These are phyloP conservation scores for Mycena galopus DNA, from an alignment of 768 basidiomycete species.

Conservation along the genomic window DNA sequence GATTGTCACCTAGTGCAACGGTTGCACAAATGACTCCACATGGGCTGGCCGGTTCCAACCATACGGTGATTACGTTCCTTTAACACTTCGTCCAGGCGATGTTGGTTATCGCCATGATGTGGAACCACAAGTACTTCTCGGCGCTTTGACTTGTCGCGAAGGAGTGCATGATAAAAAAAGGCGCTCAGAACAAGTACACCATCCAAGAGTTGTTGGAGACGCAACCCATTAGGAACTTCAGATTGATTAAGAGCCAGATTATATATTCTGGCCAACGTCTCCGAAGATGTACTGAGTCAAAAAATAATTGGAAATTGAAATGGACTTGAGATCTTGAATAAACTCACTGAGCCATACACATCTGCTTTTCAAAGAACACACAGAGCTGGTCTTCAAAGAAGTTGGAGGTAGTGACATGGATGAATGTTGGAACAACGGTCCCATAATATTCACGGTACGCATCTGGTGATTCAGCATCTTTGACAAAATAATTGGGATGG, in stretches of 20 bases:
- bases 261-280: background rate
- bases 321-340: background rate
- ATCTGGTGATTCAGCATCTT: background rate
- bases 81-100: constrained; percentile 13
- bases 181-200: constrained; percentile 2
- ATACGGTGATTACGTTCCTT: constrained; percentile 17
- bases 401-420: background rate
- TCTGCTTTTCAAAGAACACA: constrained; percentile 3
- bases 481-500: constrained; percentile 15
- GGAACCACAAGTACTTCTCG: background rate
- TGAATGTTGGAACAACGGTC: background rate
- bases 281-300: background rate
- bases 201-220: background rate
- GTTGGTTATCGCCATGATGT: background rate
- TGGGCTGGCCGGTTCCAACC: constrained; percentile 19
- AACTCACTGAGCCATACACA: constrained; percentile 7
- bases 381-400: constrained; percentile 4
- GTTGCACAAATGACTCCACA: constrained; percentile 25
- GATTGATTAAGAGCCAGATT: background rate
- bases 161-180: background rate
- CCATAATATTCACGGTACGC: no score
- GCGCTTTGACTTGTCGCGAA: constrained; percentile 1
- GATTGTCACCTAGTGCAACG: no score
- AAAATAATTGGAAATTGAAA: background rate
- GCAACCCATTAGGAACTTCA: background rate